Evolutionary conservation across 805 yeast genomes (phyloP), one percentile per base, ranked within the genome.

Genomic region (Kluyveromyces starmeri): DNA sequence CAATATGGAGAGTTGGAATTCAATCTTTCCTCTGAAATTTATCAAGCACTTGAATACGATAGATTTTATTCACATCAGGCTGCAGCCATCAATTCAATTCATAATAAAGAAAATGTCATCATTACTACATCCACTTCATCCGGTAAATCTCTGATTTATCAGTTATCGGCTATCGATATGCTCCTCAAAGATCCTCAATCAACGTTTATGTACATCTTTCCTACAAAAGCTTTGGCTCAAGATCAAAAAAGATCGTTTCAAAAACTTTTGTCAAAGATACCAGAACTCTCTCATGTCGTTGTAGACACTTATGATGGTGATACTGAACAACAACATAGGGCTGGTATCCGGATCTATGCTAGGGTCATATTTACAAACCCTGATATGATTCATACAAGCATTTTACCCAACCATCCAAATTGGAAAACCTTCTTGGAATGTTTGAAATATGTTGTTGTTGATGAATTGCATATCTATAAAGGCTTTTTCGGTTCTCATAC

Each of bases 221-320:
- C 99, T 2, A 92, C 99, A 0, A 92, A 92, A 51, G 98, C 99
- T 0, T 64, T 92, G 34, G 97, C 99, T 0, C 98, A 92, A 51
- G 98, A 92, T 63, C 99, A 92, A 57, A 79, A 79, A 48, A 65
- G 95, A 42, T 76, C 94, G n/a, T 61, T 92, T 36, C 67, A 68
- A 32, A 75, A 71, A 15, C 58, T 82, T 8, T 58, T 80, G 28
- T 58, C 66, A 5, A 59, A 59, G 23, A 67, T 83, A 32, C 73
- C 75, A 0, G 58, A 59, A 9, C 44, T 66, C 2, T 48, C 55
- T 3, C 62, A 64, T 12, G 61, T 78, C 1, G 55, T 70, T 1
- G 82, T 78, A 2, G 89, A 80, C 32, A 83, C 96, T 0, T 88
- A 75, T 51, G 99, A 92, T 59, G 99, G 98, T 7, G 99, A 92